A percentile compares a stretch with the other conserved stretches of the same genome.
Evolutionary conservation across 176 grass and related monocot species (phyloP).

Genomic region (Rhynchospora tenuis): DNA sequence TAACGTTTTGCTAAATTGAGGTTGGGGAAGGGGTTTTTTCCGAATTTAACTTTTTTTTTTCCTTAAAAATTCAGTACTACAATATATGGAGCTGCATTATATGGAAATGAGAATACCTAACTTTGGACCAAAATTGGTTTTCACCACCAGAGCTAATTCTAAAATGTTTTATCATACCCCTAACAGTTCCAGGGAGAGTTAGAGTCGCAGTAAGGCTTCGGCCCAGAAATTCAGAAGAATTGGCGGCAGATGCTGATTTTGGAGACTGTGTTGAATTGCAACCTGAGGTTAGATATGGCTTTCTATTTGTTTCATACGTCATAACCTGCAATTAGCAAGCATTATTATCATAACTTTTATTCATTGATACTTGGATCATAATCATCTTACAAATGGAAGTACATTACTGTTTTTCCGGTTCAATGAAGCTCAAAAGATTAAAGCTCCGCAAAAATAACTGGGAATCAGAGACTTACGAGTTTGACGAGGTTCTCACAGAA

Average conservation of each 20-base stretch:
- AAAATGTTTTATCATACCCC: background rate
- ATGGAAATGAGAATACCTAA: background rate
- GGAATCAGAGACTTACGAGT: constrained; percentile 93
- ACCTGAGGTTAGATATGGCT: constrained; percentile 55
- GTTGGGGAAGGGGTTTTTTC: background rate
- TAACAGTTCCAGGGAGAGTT: constrained; percentile 87
- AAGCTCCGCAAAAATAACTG: constrained; percentile 99
- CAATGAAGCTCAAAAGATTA: constrained; percentile 87
- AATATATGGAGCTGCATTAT: constrained; percentile 1
- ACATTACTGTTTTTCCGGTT: constrained; percentile 18
- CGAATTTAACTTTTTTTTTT: background rate
- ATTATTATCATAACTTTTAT: background rate
- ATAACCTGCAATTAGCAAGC: background rate
- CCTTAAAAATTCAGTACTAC: background rate
- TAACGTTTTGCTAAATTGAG: constrained; percentile 19
- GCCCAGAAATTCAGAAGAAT: constrained; percentile 82
- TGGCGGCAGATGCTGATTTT: constrained; percentile 82
- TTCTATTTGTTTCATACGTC: constrained; percentile 1
- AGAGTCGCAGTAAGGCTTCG: constrained; percentile 97
- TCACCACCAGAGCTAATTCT: background rate
- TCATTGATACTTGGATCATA: background rate
- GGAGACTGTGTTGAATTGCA: constrained; percentile 96
- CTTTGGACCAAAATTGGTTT: background rate
- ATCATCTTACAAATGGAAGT: background rate
- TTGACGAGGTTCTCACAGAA: constrained; percentile 97